Conservation (phyloP, 805 yeast genomes). For the Kodamaea fukazawae region DNA sequence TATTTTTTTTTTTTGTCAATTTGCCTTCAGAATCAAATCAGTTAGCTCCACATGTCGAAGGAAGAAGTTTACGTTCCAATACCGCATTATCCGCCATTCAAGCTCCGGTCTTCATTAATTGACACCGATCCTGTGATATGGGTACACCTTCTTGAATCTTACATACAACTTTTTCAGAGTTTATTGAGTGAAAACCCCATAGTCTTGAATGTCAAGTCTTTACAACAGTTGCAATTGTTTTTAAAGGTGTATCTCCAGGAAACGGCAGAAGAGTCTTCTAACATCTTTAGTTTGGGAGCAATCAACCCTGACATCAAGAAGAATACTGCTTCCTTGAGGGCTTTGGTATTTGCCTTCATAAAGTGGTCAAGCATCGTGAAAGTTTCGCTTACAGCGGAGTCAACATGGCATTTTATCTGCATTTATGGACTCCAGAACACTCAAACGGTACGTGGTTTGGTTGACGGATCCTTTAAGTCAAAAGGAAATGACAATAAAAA, state of each 20-base stretch:
- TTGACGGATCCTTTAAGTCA: constrained; percentile 54
- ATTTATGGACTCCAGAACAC: constrained; percentile 49
- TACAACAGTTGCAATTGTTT: constrained; percentile 57
- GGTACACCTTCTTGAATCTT: constrained; percentile 68
- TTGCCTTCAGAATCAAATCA: constrained; percentile 1
- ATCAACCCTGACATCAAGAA: constrained; percentile 64
- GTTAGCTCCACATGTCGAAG: background rate
- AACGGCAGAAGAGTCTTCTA: constrained; percentile 57
- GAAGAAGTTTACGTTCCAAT: constrained; percentile 45
- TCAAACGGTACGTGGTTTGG: constrained; percentile 46
- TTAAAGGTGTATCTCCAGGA: constrained; percentile 58
- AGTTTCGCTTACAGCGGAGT: constrained; percentile 55
- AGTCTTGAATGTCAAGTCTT: constrained; percentile 49
- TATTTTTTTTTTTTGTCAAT: background rate
- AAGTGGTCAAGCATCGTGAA: constrained; percentile 53
- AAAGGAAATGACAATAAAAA: constrained; percentile 46
- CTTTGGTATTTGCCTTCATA: constrained; percentile 49
- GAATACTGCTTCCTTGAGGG: constrained; percentile 49
- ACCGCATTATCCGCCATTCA: constrained; percentile 72
- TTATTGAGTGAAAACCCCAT: constrained; percentile 33
- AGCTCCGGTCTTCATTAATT: constrained; percentile 68
- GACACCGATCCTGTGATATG: constrained; percentile 85
- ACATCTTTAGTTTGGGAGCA: constrained; percentile 66
- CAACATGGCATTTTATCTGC: constrained; percentile 62
- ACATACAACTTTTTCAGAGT: constrained; percentile 49